Evolutionary conservation across 176 grass and related monocot species (phyloP), one percentile per base, ranked within the genome.

Genomic region (Ananas comosus): DNA sequence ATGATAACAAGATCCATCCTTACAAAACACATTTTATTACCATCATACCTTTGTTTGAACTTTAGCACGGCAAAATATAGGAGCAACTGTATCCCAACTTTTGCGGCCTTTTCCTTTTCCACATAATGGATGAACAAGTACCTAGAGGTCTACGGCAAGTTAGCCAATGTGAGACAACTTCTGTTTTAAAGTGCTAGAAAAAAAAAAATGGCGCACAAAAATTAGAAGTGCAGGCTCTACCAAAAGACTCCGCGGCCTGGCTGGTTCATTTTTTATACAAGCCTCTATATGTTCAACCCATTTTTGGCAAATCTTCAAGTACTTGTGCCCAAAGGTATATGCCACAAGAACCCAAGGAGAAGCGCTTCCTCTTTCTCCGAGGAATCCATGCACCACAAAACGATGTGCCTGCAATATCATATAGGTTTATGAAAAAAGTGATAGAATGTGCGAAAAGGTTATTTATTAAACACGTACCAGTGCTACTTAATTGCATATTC

Each of bases 61-160:
- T 83, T 89, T 87, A 13, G 92, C 88, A 77, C 68, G 68, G 64
- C 17, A 50, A 86, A 96, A 96, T 79, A 96, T 80, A 71, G 88
- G 86, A 75, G 79, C 81, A 59, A 92, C 86, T 23, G 27, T 81
- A 70, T 92, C 83, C 92, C 92, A 96, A 47, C 83, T 96, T 63
- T 65, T 87, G 23, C 54, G 9, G 29, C 88, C 92, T 77, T 74
- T 87, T 72, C 81, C 83, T 87, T 96, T 96, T 78, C 92, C 92
- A 77, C 92, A 96, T 6, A 90, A 71, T 74, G 92, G 92, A 79
- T 96, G 92, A 50, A 96, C 88, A 85, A 96, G 86, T 78, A 96
- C 83, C 92, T 96, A 66, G 49, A 91, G 27, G n/a, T 42, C 24
- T 53, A 71, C 65, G 64, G 12, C 42, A 74, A 70, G 49, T 71